Evolutionary conservation across 1,139 yeast species (phyloP), one percentile per base, ranked within the genome.

Genomic region (Sugiyamaella pinicola): DNA sequence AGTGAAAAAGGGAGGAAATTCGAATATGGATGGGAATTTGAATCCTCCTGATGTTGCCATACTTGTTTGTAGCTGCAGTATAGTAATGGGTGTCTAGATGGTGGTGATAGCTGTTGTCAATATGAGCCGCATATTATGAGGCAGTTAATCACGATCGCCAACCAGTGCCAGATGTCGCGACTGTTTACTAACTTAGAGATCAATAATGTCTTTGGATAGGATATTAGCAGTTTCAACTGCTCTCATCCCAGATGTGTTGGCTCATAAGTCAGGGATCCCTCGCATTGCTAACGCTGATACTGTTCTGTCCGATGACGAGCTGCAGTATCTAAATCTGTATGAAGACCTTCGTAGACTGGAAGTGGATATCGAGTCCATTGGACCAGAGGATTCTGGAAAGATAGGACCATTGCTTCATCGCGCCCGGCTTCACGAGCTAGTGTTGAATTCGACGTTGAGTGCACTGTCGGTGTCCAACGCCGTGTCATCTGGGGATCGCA

Each of bases 1-100:
- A 4, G 98, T 93, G 71, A 85, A 93, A 62, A 93, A 81, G 0
- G 99, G 99, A 6, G 97, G 97, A 69, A 89, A 93, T 40, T 84
- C 75, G 69, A 89, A 88, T 39, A 91, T 87, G 48, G 83, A 75
- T 6, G 96, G 96, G 63, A 83, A 84, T 51, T 58, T 57, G 52
- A 58, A 61, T 37, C n/a, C n/a, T n/a, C n/a, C n/a, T n/a, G 26
- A 29, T 21, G 29, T 40, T 33, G 28, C 22, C n/a, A 7, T 22
- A 37, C 28, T 24, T 24, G 28, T 24, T 24, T 24, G 28, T 24
- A 24, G 28, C n/a, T n/a, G n/a, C n/a, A n/a, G n/a, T n/a, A n/a
- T n/a, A n/a, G n/a, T n/a, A n/a, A n/a, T n/a, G n/a, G n/a, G n/a
- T n/a, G n/a, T n/a, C n/a, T n/a, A n/a, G n/a, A n/a, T n/a, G n/a